A percentile compares a stretch with the other conserved stretches of the same genome.
These are phyloP conservation scores for Talaromyces borbonicus DNA, from an alignment of 495 filamentous ascomycete species.

Conservation along the genomic window DNA sequence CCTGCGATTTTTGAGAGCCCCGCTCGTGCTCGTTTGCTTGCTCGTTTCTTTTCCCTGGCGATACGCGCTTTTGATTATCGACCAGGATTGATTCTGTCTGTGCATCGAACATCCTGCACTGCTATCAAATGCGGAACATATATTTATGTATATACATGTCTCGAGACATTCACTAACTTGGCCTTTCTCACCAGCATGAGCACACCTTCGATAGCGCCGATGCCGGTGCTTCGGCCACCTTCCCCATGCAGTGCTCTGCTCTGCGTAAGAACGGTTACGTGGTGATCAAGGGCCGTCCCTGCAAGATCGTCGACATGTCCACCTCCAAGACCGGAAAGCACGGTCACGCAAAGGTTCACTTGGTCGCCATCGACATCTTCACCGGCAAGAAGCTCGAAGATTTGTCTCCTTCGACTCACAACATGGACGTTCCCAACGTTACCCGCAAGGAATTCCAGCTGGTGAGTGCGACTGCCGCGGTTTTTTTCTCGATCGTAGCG, in stretches of 20 bases:
- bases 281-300: conserved; percentile 94
- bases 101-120: too few species aligned
- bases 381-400: conserved; percentile 99
- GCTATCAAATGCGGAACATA: too few species aligned
- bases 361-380: conserved; percentile 97
- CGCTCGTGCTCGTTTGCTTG: conserved; percentile 14
- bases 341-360: conserved; percentile 99
- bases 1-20: conserved; percentile 20
- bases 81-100: background rate
- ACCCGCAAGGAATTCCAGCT: conserved; percentile 83
- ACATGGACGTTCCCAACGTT: conserved; percentile 98
- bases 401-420: conserved; percentile 98
- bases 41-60: conserved; percentile 4
- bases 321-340: conserved; percentile 99
- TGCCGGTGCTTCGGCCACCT: conserved; percentile 89
- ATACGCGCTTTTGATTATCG: conserved; percentile 1
- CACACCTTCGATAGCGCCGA: conserved; percentile 85
- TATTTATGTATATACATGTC: too few species aligned
- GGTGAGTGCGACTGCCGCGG: conserved; percentile 43
- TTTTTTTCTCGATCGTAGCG: background rate
- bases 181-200: conserved; percentile 55
- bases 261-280: conserved; percentile 98
- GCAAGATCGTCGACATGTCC: conserved; percentile 99
- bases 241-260: conserved; percentile 97
- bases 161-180: background rate